Base-by-base conservation (phyloP, 2,329 filamentous ascomycete genomes). In the Peltaster fructicola region DNA sequence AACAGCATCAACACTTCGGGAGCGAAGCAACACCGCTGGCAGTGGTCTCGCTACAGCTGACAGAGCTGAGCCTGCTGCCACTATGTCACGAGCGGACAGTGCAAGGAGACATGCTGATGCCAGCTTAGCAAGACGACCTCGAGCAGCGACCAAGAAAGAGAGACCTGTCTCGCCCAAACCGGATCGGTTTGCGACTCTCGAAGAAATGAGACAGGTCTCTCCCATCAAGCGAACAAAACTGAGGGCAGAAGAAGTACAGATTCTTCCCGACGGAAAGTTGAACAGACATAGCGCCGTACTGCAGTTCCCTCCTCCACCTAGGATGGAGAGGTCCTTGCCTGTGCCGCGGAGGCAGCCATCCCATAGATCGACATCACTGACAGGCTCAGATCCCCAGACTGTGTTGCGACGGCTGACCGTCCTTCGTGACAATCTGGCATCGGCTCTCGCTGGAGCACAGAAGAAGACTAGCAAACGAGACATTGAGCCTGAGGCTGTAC, bases 401-500 rank as follows among this genome's bases (percentile, higher is more conserved):
- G 57, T 62, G 3, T 38, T 61, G 15, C 43, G 46, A 11, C 52
- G 52, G n/a, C 43, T 61, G 10, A 45, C 49, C 20, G 48, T 43
- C 5, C 54, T 63, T 39, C 48, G 54, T 14, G 48, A 59, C 31
- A 61, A 60, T 27, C 49, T 63, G 11, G 44, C 48, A 5, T 44
- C 50, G 20, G 57, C 56, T 4, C 41, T 63, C 6, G 40, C 51
- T 14, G 51, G 43, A 31, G 41, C 41, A 3, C 43, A 36, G 8
- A 45, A 39, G 22, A 15, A n/a, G n/a, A n/a, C n/a, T n/a, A n/a
- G n/a, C n/a, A n/a, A n/a, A n/a, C n/a, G n/a, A n/a, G n/a, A n/a
- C n/a, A n/a, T n/a, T n/a, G n/a, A n/a, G n/a, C n/a, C 45, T 37
- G 67, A 50, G 54, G 62, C 30, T 51, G 60, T 33, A 48, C 61